phyloP scores from a whole-genome alignment of 305 asterid species.

The Euphrasia arctica region DNA sequence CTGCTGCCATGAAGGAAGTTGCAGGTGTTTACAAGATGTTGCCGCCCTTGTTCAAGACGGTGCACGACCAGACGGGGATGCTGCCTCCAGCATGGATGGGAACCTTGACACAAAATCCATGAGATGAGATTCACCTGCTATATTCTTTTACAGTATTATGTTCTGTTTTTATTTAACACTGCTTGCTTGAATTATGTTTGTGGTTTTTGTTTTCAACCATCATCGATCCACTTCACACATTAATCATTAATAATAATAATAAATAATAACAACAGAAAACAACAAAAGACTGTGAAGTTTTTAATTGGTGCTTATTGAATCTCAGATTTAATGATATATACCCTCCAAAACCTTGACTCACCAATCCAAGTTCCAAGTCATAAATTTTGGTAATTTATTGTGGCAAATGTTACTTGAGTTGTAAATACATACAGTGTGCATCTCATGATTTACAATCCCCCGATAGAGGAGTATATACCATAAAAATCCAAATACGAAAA shows the following conservation, averaged over 20 bases:
- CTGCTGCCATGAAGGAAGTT: conserved; percentile 39
- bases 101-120: conserved; percentile 19
- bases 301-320: no score
- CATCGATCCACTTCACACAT: no score
- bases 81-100: conserved; percentile 56
- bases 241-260: no score
- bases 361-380: no score
- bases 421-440: background rate
- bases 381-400: no score
- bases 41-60: conserved; percentile 47
- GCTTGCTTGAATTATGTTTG: background rate
- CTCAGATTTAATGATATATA: no score
- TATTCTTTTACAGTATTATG: background rate
- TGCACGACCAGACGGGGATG: conserved; percentile 60
- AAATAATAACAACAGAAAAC: no score
- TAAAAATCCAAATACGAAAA: background rate
- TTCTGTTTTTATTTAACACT: background rate
- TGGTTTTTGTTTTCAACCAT: conserved; percentile 21
- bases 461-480: no score
- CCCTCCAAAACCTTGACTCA: no score
- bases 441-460: conserved; percentile 23
- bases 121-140: background rate
- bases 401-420: no score
- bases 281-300: no score
- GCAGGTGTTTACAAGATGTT: conserved; percentile 45